A percentile compares a stretch with the other conserved stretches of the same genome.
Conservation (phyloP, 345 rosid genomes). For the Rhizophora apiculata region DNA sequence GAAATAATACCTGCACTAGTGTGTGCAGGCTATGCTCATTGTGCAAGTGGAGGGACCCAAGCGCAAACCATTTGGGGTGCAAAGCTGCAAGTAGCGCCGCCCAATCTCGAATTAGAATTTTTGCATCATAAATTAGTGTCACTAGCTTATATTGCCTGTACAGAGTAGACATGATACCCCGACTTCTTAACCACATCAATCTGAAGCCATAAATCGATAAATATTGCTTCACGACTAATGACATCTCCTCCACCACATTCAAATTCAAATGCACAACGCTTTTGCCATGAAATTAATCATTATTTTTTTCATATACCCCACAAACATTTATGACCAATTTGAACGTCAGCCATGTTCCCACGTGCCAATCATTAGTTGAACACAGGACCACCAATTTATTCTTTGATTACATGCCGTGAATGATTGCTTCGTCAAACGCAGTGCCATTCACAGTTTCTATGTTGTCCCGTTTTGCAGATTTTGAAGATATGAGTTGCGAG, state of each 20-base stretch:
- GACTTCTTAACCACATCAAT: slow-evolving; percentile 18
- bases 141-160: slow-evolving; percentile 6
- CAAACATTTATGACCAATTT: slow-evolving; percentile 20
- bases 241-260: slow-evolving; percentile 20
- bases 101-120: slow-evolving; percentile 28
- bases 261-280: slow-evolving; percentile 5
- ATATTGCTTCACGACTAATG: slow-evolving; percentile 19
- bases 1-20: slow-evolving; percentile 54
- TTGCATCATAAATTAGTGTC: slow-evolving; percentile 18
- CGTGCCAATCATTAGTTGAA: slow-evolving; percentile 21
- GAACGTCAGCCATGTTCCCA: slow-evolving; percentile 18
- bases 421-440: slow-evolving; percentile 1
- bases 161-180: slow-evolving; percentile 14
- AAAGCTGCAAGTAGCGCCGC: slow-evolving; percentile 45
- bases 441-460: slow-evolving; percentile 1
- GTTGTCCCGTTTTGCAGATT: slow-evolving; percentile 53
- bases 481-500: slow-evolving; percentile 91
- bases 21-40: slow-evolving; percentile 53
- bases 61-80: slow-evolving; percentile 57
- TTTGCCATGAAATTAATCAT: slow-evolving; percentile 49
- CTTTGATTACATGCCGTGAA: slow-evolving; percentile 4
- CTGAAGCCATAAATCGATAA: slow-evolving; percentile 16
- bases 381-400: background rate
- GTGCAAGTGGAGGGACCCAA: slow-evolving; percentile 56
- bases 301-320: slow-evolving; percentile 2